Conservation (phyloP, 139 green algal species). For the Micractinium conductrix region DNA sequence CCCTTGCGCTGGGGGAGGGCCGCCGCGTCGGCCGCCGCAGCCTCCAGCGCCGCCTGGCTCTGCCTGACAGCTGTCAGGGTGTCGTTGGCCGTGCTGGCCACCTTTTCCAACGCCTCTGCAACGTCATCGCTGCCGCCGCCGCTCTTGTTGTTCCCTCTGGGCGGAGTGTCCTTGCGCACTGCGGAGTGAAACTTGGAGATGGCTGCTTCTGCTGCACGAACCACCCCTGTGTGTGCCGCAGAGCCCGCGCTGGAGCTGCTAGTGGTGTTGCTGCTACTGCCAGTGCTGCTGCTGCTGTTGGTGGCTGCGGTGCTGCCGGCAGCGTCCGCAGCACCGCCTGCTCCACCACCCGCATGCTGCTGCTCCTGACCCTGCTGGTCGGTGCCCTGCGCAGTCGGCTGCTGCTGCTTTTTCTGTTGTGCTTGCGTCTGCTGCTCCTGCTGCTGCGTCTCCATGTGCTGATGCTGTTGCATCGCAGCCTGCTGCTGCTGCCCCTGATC, state of each 20-base stretch:
- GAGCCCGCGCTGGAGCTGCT: not conserved
- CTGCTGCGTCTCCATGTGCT: not conserved
- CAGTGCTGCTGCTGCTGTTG: not conserved
- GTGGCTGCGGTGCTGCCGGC: not conserved
- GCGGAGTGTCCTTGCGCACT: not conserved
- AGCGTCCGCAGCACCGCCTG: no score
- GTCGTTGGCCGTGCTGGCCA: constrained; percentile 17
- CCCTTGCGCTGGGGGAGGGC: constrained; percentile 11
- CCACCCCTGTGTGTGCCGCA: not conserved
- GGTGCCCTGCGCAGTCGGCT: not conserved
- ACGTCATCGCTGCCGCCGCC: not conserved
- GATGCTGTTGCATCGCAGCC: not conserved
- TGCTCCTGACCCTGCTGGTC: not conserved
- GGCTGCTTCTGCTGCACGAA: constrained; percentile 13
- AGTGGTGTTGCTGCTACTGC: not conserved
- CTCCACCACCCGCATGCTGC: not conserved
- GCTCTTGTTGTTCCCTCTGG: not conserved
- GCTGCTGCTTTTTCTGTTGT: not conserved
- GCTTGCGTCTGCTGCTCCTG: not conserved
- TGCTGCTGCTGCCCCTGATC: constrained; percentile 7
- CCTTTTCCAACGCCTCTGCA: constrained; percentile 17
- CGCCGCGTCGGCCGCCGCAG: not conserved
- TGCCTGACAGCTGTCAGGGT: constrained; percentile 20
- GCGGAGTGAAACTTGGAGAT: constrained; percentile 14
- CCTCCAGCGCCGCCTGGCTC: constrained; percentile 35